Evolutionary conservation across 768 basidiomycete genomes (phyloP), one percentile per base, ranked within the genome.

Genomic region (Gloeostereum incarnatum): DNA sequence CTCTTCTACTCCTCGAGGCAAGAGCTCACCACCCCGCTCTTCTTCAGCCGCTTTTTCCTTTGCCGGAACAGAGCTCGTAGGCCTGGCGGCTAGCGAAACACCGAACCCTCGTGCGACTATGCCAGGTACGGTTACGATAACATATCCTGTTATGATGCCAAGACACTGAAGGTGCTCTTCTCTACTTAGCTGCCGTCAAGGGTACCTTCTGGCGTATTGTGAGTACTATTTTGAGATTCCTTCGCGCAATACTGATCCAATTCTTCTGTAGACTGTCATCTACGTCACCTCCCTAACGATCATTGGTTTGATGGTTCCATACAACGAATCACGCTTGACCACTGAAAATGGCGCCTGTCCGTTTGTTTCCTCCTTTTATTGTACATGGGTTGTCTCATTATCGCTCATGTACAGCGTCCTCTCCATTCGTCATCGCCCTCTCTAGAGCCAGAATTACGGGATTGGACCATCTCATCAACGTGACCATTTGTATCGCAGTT

Each of bases 161-260:
- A 8, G 9, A 27, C 26, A 8, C 26, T 27, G 26, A 14, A 8
- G 26, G 9, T 27, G 14, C 13, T 19, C 8, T 16, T 6, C 11
- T 16, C 5, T 11, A 31, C 29, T 14, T n/a, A 47, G 51, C 53
- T 30, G 65, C 66, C 24, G 65, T 68, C 29, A 67, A 67, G 53
- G 64, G 65, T 22, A 66, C 64, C 2, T 66, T 68, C 53, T 67
- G 65, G 65, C 66, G 63, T 49, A 61, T 68, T 31, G 61, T 64
- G 41, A 45, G 60, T 48, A 14, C 26, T 27, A 14, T 8, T 9
- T 34, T 17, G 32, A 8, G 8, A 34, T 34, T 19, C 18, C n/a
- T n/a, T n/a, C n/a, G n/a, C n/a, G n/a, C n/a, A n/a, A n/a, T n/a
- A n/a, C n/a, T n/a, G n/a, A n/a, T n/a, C n/a, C n/a, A n/a, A n/a